phyloP scores from a whole-genome alignment of 2,329 filamentous ascomycete species.

The Pseudovirgaria hyperparasitica region DNA sequence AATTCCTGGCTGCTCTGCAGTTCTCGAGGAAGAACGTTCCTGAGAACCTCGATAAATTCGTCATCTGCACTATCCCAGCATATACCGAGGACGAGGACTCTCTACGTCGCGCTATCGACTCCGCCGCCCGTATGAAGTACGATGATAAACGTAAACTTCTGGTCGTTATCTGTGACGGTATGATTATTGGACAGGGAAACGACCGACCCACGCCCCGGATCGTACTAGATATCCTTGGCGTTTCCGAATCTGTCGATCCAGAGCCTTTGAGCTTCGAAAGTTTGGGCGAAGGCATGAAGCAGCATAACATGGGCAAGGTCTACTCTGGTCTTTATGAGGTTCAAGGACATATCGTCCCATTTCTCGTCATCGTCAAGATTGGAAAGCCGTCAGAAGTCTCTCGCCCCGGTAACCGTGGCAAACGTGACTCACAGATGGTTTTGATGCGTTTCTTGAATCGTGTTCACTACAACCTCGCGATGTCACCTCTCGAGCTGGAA shows the following conservation, averaged over 20 bases:
- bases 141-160: conserved; percentile 97
- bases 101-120: conserved; percentile 91
- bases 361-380: conserved; percentile 92
- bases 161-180: conserved; percentile 87
- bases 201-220: conserved; percentile 91
- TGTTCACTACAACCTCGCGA: conserved; percentile 91
- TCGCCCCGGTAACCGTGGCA: conserved; percentile 86
- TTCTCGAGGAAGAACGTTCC: conserved; percentile 85
- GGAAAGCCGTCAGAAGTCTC: conserved; percentile 68
- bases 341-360: conserved; percentile 94
- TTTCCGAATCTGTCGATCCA: conserved; percentile 84
- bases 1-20: conserved; percentile 91
- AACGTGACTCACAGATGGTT: conserved; percentile 98
- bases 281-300: conserved; percentile 87
- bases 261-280: conserved; percentile 95
- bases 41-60: conserved; percentile 94
- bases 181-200: conserved; percentile 99
- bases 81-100: conserved; percentile 99
- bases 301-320: conserved; percentile 99
- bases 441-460: conserved; percentile 99
- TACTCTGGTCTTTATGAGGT: conserved; percentile 98
- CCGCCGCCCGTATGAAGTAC: conserved; percentile 86
- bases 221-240: conserved; percentile 90
- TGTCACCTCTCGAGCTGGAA: conserved; percentile 93
- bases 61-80: conserved; percentile 94